A percentile compares a stretch with the other conserved stretches of the same genome.
These are phyloP conservation scores for Rhodotorula sp. DNA, from an alignment of 1,284 basidiomycete genomes.

Conservation along the genomic window DNA sequence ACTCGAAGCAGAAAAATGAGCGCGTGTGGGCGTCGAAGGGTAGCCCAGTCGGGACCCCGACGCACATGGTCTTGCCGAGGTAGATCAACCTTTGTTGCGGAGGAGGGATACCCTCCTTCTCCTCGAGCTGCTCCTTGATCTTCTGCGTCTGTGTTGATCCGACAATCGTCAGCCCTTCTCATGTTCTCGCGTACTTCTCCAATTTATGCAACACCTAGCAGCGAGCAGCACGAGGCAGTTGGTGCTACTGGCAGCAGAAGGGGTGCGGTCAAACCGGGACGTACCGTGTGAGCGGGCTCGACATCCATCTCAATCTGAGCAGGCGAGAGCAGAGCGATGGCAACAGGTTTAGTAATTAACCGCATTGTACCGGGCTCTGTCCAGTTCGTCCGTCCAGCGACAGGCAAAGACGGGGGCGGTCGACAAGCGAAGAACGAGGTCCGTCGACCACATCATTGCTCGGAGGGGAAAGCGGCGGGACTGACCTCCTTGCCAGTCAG, in stretches of 20 bases:
- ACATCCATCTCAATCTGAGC: slow-evolving; percentile 91
- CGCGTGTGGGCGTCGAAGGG: not conserved
- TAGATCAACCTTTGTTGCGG: slow-evolving; percentile 95
- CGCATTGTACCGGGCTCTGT: no score
- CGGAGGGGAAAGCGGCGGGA: slow-evolving; percentile 13
- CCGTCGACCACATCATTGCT: not conserved
- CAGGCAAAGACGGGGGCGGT: not conserved
- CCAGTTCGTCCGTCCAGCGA: no score
- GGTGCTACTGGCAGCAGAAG: not conserved
- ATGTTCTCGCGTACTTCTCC: not conserved
- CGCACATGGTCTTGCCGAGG: slow-evolving; percentile 90
- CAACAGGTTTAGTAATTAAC: no score
- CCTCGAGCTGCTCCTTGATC: slow-evolving; percentile 98
- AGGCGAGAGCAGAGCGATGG: not conserved
- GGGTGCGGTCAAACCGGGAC: slow-evolving; percentile 40
- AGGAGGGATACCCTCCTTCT: slow-evolving; percentile 97
- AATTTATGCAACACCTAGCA: no score
- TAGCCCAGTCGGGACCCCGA: slow-evolving; percentile 33
- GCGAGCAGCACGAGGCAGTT: not conserved
- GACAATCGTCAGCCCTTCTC: not conserved
- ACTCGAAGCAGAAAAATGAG: no score
- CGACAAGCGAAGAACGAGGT: not conserved
- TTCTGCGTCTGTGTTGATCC: slow-evolving; percentile 66
- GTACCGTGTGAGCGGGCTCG: slow-evolving; percentile 81
- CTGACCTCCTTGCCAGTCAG: slow-evolving; percentile 86